Percentiles rank a stretch among this genome's conserved stretches.
phyloP scores from a whole-genome alignment of 345 rosid genomes.

The Clarkia xantiana region DNA sequence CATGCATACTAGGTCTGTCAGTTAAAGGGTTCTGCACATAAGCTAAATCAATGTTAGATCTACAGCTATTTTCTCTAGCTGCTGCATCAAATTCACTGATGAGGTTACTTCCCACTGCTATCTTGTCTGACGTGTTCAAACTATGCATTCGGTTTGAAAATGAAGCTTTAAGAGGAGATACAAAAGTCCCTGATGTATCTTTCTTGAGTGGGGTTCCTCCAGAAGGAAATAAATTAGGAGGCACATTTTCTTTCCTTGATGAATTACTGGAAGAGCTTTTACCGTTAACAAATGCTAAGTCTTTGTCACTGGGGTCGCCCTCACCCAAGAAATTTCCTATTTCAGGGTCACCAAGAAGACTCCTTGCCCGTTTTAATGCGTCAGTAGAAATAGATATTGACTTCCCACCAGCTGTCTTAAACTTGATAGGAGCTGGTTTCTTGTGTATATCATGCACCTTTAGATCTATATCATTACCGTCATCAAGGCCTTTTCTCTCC shows the following conservation, averaged over 20 bases:
- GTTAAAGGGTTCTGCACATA: constrained; percentile 16
- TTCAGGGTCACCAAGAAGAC: constrained; percentile 87
- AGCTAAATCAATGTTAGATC: constrained; percentile 13
- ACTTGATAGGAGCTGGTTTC: constrained; percentile 46
- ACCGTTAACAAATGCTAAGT: constrained; percentile 20
- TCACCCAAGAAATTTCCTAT: constrained; percentile 40
- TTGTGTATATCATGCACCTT: constrained; percentile 20
- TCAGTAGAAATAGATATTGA: constrained; percentile 74
- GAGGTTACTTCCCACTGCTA: constrained; percentile 38
- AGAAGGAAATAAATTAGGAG: constrained; percentile 17
- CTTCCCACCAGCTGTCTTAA: constrained; percentile 85
- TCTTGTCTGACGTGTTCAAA: constrained; percentile 17
- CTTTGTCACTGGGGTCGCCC: constrained; percentile 20
- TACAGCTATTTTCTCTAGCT: constrained; percentile 15
- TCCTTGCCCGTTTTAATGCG: constrained; percentile 76
- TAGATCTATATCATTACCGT: constrained; percentile 13
- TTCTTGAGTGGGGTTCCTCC: constrained; percentile 28
- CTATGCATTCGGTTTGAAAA: constrained; percentile 25
- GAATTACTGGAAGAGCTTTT: constrained; percentile 15
- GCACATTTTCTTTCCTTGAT: constrained; percentile 25
- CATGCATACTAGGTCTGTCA: constrained; percentile 4
- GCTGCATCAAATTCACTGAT: constrained; percentile 63
- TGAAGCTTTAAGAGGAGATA: constrained; percentile 42
- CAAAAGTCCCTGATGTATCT: constrained; percentile 30
- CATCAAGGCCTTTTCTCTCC: constrained; percentile 15